These are phyloP conservation scores for Capsicum baccatum DNA, from an alignment of 257 asterid genomes.

Conservation along the genomic window DNA sequence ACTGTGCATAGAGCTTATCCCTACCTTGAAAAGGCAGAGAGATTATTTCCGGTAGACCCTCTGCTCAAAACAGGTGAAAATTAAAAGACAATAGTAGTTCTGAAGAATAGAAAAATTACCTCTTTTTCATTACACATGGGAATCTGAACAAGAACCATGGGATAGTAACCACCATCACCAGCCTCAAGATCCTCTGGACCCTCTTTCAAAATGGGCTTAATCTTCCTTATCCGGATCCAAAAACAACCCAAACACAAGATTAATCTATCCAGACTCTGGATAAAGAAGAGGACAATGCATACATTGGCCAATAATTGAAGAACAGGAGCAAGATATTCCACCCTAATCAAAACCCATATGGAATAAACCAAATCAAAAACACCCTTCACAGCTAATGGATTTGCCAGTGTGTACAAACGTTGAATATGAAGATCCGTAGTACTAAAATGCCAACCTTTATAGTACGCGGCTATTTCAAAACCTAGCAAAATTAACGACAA, in stretches of 20 bases:
- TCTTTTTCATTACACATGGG: conserved; percentile 99
- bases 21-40: neutral
- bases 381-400: conserved; percentile 58
- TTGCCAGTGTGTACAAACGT: conserved; percentile 50
- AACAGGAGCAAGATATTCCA: conserved; percentile 86
- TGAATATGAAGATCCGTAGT: conserved; percentile 64
- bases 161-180: conserved; percentile 73
- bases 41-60: neutral
- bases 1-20: neutral
- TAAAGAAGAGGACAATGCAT: conserved; percentile 68
- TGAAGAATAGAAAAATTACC: conserved; percentile 43
- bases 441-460: conserved; percentile 83
- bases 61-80: neutral
- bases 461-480: conserved; percentile 77
- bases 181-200: conserved; percentile 68
- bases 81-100: too few species aligned
- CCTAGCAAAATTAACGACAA: conserved; percentile 63
- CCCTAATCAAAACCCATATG: conserved; percentile 78
- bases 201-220: conserved; percentile 70
- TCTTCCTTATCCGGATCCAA: conserved; percentile 67
- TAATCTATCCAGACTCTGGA: conserved; percentile 88
- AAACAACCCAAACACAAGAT: conserved; percentile 82
- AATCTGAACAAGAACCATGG: conserved; percentile 96
- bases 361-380: conserved; percentile 65
- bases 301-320: conserved; percentile 75